Base-by-base conservation (phyloP, 495 filamentous ascomycete species). In the Diplogelasinospora grovesii region DNA sequence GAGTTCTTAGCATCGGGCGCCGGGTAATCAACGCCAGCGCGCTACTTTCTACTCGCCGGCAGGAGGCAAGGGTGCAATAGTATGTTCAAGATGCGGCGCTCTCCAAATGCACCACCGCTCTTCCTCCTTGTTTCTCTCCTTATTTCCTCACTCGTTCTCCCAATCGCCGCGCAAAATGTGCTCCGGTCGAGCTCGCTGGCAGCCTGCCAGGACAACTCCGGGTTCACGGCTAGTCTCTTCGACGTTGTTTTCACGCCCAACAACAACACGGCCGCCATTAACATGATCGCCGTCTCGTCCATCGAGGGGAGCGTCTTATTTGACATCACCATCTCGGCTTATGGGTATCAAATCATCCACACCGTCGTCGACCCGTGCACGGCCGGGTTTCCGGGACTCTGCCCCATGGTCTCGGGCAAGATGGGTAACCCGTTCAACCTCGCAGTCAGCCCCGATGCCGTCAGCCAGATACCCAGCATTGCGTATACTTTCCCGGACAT, bases 401-500 rank as follows among this genome's bases (percentile, higher is more conserved):
- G 92, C 65, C 90, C 90, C 32, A 98, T 98, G 92, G 81, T 76
- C 20, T 74, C 89, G 2, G 90, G 88, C 53, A 78, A 83, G 45
- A 83, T 96, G 61, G 70, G 83, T 47, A 70, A 94, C 24, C 69
- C 75, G 15, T 82, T 85, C 49, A 84, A 83, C 46, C 61, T 89
- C 14, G 56, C 66, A 7, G 64, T 95, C 9, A 62, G 70, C 7
- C 50, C 61, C 9, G 61, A 67, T 31, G 78, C 85, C 11, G 61
- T 82, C 19, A 54, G 66, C 1, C 50, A 69, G 20, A 85, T 98
- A 61, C 90, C 89, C 34, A 70, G 82, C 26, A 93, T 97, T 47
- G 83, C 85, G 15, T 98, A 90, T 56, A 83, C 75, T 9, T 81
- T 98, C 34, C 92, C 92, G 32, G 92, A 98, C 62, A 75, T 97